Conservation (phyloP, 495 filamentous ascomycete genomes). For the Talaromyces wortmannii region DNA sequence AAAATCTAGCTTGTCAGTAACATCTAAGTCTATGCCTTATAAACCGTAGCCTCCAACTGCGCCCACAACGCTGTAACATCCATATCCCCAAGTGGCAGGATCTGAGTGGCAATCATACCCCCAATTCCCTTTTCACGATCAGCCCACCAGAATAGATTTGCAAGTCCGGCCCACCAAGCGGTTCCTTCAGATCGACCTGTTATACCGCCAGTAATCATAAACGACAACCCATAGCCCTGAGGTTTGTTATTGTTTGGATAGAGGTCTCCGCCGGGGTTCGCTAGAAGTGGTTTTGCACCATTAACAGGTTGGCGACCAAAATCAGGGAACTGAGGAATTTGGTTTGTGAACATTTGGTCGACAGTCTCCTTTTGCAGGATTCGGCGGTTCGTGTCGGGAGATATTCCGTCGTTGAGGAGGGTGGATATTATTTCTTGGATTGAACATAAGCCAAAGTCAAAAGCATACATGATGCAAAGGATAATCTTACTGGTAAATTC, state of each 20-base stretch:
- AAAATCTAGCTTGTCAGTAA: no score
- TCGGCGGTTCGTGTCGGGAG: slow-evolving; percentile 28
- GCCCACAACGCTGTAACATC: background rate
- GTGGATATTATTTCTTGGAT: slow-evolving; percentile 23
- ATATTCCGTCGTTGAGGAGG: slow-evolving; percentile 36
- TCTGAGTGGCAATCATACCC: slow-evolving; percentile 49
- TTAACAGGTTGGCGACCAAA: slow-evolving; percentile 35
- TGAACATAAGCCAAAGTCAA: background rate
- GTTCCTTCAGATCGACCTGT: slow-evolving; percentile 45
- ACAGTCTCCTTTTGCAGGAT: slow-evolving; percentile 42
- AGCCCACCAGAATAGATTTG: slow-evolving; percentile 56
- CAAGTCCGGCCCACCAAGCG: slow-evolving; percentile 49
- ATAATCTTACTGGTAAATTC: slow-evolving; percentile 40
- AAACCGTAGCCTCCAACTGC: background rate
- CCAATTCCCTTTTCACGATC: slow-evolving; percentile 53
- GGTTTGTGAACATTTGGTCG: slow-evolving; percentile 52
- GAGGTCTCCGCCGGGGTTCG: slow-evolving; percentile 34
- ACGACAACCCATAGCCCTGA: slow-evolving; percentile 55
- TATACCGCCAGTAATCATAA: slow-evolving; percentile 36
- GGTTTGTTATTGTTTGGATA: slow-evolving; percentile 46
- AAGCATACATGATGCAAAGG: background rate
- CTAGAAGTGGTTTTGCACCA: slow-evolving; percentile 39
- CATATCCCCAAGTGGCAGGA: slow-evolving; percentile 43
- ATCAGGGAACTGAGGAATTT: slow-evolving; percentile 47
- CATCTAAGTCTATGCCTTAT: background rate